Base-by-base conservation (phyloP, 2,329 filamentous ascomycete genomes). In the Calonectria henricotiae region DNA sequence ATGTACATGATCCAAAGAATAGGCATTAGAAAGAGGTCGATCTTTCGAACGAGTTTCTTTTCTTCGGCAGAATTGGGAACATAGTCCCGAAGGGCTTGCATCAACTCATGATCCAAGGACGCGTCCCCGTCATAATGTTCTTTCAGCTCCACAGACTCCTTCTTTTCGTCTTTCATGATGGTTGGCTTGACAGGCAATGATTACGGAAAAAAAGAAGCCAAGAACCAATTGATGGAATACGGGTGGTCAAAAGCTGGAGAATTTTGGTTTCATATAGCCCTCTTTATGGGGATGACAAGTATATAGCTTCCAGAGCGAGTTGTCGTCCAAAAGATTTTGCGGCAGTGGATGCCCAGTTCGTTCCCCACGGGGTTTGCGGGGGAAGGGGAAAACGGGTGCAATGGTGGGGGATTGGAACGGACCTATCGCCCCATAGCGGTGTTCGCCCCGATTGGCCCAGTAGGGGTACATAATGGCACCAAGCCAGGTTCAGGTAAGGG, bases 11-110 rank as follows among this genome's bases (percentile, higher is more conserved):
- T 46, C 74, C 72, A 84, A 64, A 88, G 82, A 74, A 86, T 84
- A 0, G 86, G 86, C 46, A 88, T 84, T 27, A 88, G 81, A 76
- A 82, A 79, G 80, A 84, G 79, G 78, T 87, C 82, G 69, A 85
- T 74, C 78, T 85, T 84, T 72, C 83, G 77, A 62, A 87, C 72
- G 0, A 87, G 80, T 46, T 79, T 82, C 72, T 83, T 85, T 63
- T 76, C 74, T 25, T 65, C 74, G 7, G 30, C 62, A 6, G 67
- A 65, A n/a, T 35, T 35, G 3, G 67, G 62, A 4, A 65, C 49
- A 5, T 64, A 68, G 23, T 68, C 55, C 7, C 62, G 67, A 23
- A 68, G 25, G 6, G 51, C 51, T 8, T 37, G 43, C 3, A 27
- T 5, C 35, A 64, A 4, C 23, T 65, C 62, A 5, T 13, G 37